Evolutionary conservation across 2,329 filamentous ascomycete genomes (phyloP), one percentile per base, ranked within the genome.

Genomic region (Pezicula radicicola): DNA sequence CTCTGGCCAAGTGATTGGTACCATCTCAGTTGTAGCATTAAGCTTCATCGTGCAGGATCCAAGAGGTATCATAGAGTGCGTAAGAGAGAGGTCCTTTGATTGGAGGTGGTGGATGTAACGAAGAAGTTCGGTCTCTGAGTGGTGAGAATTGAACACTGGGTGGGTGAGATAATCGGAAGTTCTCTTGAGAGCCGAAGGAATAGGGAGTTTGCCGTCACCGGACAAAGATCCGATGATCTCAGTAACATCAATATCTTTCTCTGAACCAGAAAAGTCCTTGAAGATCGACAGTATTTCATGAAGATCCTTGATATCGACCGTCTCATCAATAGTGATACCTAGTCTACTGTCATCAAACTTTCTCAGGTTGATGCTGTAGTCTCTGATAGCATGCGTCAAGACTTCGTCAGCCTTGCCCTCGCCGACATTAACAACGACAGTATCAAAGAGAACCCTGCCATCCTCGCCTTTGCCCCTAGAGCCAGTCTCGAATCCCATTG

Each of bases 21-120:
- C 81, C 93, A 97, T 97, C 74, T 97, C 91, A 0, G 89, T 89
- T 3, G 92, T 94, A 40, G 88, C 89, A 69, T 97, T 97, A 49
- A 97, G 84, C 78, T 97, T 97, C 93, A 97, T 97, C 13, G 93
- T 97, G 77, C 93, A 97, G 1, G 93, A 97, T 18, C 93, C 93
- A 1, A 97, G 81, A 2, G 93, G 91, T 55, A 97, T 97, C 93
- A 97, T 97, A 15, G 92, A 97, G 73, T 97, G 93, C 2, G 92
- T 89, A 5, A 97, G 79, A 1, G 93, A 97, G 13, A 97, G 75
- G 67, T 97, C 93, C 75, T 96, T 97, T 47, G 91, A 96, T 68
- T 96, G 88, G 5, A 97, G 78, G 67, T 96, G 90, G 67, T 93
- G 80, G 63, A 97, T 96, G 73, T 97, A 97, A 41, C 93, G 87